Evolutionary conservation across 2,329 filamentous ascomycete species (phyloP).

Genomic region (Aspergillus oerlinghausenensis): DNA sequence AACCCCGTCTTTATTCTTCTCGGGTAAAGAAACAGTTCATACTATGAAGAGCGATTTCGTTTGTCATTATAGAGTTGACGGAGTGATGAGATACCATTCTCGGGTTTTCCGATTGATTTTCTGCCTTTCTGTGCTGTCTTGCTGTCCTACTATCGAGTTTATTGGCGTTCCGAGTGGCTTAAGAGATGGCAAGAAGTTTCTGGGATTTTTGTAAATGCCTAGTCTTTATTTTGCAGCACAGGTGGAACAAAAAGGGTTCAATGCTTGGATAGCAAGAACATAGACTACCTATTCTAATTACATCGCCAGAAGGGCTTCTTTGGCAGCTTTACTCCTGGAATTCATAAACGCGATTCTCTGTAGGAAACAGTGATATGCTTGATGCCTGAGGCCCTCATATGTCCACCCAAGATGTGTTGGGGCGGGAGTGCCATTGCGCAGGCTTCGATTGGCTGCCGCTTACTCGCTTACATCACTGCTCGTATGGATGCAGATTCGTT

Average conservation of each 20-base stretch:
- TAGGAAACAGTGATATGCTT: not conserved
- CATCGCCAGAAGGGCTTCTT: not conserved
- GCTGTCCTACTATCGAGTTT: constrained; percentile 13
- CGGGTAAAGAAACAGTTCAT: constrained; percentile 20
- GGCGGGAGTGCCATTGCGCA: not conserved
- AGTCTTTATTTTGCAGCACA: not conserved
- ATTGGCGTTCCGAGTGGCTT: constrained; percentile 25
- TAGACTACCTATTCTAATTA: not conserved
- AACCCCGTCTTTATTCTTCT: constrained; percentile 29
- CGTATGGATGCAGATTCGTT: not conserved
- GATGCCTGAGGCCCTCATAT: not conserved
- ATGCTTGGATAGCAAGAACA: not conserved
- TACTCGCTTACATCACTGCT: not conserved
- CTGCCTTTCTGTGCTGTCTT: constrained; percentile 8
- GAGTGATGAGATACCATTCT: constrained; percentile 9
- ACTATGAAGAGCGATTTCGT: constrained; percentile 6
- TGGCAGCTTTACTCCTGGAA: not conserved
- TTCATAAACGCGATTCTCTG: not conserved
- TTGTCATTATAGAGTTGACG: constrained; percentile 4
- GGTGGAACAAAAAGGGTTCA: not conserved
- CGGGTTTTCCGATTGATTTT: constrained; percentile 8
- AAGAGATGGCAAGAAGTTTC: constrained; percentile 25
- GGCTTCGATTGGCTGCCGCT: not conserved
- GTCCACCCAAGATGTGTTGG: too few relatives aligned
- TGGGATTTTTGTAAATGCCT: constrained; percentile 19